phyloP scores from a whole-genome alignment of 2,329 filamentous ascomycete species.

The Beauveria scarabaeidicola region DNA sequence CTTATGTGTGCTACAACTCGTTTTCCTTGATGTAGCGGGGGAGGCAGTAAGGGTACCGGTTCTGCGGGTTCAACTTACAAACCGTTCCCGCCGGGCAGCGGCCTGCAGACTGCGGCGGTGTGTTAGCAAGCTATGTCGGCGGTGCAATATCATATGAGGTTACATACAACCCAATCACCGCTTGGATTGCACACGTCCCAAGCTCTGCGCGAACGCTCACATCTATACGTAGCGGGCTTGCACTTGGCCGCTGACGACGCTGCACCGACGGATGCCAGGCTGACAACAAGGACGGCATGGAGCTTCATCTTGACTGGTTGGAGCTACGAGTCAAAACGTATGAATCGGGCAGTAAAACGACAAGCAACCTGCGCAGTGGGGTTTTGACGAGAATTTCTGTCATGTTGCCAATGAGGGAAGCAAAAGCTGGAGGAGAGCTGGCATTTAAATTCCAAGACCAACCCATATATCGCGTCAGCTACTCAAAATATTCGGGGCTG shows the following conservation, averaged over 20 bases:
- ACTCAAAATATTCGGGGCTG: no score
- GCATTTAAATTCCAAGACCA: no score
- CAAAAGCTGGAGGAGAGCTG: no score
- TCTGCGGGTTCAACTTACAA: not conserved
- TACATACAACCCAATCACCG: not conserved
- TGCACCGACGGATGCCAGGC: not conserved
- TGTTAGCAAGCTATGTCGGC: not conserved
- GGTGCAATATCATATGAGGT: no score
- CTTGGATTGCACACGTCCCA: not conserved
- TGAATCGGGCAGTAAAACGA: no score
- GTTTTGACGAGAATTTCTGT: no score
- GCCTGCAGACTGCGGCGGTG: not conserved
- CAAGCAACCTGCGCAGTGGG: no score
- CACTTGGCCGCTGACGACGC: not conserved
- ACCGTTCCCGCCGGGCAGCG: not conserved
- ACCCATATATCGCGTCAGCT: no score
- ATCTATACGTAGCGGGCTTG: not conserved
- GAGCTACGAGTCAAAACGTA: no score
- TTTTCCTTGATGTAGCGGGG: accelerated
- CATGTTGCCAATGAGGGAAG: no score
- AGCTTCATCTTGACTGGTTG: not conserved
- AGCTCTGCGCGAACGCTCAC: not conserved
- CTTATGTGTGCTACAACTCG: no score
- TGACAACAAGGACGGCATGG: no score
- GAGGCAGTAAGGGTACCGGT: not conserved